Base-by-base conservation (phyloP, 139 green algal species). In the Coccomyxa sp. region DNA sequence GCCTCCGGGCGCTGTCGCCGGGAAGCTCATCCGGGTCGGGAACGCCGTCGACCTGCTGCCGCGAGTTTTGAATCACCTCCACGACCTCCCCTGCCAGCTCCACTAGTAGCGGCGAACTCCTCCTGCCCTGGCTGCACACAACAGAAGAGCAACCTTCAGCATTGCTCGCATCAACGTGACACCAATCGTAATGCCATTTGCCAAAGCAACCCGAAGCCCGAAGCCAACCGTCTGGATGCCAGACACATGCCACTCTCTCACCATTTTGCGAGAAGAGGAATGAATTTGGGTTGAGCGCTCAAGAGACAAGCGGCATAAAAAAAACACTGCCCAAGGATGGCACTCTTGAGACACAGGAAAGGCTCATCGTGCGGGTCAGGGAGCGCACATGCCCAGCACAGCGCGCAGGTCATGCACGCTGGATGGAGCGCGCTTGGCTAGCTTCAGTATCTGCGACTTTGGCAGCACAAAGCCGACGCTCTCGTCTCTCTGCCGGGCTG, bases 391-490 rank as follows among this genome's bases (percentile, higher is more conserved):
- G 27, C 79, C 76, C 32, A 88, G 68, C 15, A 84, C 15, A 28
- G 66, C 30, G 13, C 57, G 78, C 76, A 93, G 60, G 71, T 89
- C 79, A 15, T 77, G 63, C 13, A 27, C 58, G 25, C 59, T 89
- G 63, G 28, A 38, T 0, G 92, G 93, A 78, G 91, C 80, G 0
- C 77, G 66, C 68, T 84, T 79, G 27, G 90, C 90, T 57, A 99
- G 84, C 60, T 83, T 85, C 13, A 95, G 51, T 77, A 99, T 90
- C 67, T 93, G 79, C 0, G 84, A 86, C n/a, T 92, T 91, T 0
- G 95, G 85, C 87, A 98, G 82, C 67, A 99, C 88, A 82, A 95
- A 99, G 75, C 93, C 94, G 14, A 83, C 79, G 86, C 89, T 93
- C 86, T 99, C 96, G 81, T 99, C 96, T 75, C 90, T 66, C 31